A percentile compares a stretch with the other conserved stretches of the same genome.
phyloP scores from a whole-genome alignment of 768 basidiomycete species.

The Collybia sordida region DNA sequence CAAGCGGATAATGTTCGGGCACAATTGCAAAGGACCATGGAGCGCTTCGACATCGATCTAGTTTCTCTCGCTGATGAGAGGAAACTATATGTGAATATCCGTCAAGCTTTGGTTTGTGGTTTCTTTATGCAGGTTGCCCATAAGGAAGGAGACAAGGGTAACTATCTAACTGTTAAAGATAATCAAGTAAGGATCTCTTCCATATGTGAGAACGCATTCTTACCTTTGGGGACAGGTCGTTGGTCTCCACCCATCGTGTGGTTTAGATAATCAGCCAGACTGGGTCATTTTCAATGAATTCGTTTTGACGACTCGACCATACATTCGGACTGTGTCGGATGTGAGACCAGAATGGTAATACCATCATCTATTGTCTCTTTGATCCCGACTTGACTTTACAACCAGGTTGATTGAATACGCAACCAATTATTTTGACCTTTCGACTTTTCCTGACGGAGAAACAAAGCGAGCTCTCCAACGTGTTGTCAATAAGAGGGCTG shows the following conservation, averaged over 20 bases:
- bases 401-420: conserved; percentile 40
- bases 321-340: conserved; percentile 90
- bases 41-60: conserved; percentile 80
- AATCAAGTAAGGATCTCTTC: conserved; percentile 61
- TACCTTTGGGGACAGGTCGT: conserved; percentile 48
- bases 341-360: conserved; percentile 83
- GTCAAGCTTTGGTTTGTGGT: conserved; percentile 83
- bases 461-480: conserved; percentile 65
- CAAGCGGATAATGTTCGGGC: conserved; percentile 94
- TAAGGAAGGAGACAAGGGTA: conserved; percentile 87
- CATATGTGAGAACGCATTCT: neutral
- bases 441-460: conserved; percentile 65
- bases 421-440: conserved; percentile 66
- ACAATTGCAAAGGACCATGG: conserved; percentile 90
- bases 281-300: conserved; percentile 97
- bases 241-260: conserved; percentile 82
- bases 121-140: conserved; percentile 99
- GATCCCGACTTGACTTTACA: conserved; percentile 2
- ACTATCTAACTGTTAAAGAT: conserved; percentile 92
- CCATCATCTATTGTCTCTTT: neutral
- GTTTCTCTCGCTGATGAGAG: conserved; percentile 66
- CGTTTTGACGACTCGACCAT: conserved; percentile 84
- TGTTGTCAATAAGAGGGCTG: conserved; percentile 50
- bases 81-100: conserved; percentile 72
- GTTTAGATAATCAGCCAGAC: conserved; percentile 83